Percentiles rank a stretch among this genome's conserved stretches.
These are phyloP conservation scores for Pleurostoma richardsiae DNA, from an alignment of 2,329 filamentous ascomycete species.

Conservation along the genomic window DNA sequence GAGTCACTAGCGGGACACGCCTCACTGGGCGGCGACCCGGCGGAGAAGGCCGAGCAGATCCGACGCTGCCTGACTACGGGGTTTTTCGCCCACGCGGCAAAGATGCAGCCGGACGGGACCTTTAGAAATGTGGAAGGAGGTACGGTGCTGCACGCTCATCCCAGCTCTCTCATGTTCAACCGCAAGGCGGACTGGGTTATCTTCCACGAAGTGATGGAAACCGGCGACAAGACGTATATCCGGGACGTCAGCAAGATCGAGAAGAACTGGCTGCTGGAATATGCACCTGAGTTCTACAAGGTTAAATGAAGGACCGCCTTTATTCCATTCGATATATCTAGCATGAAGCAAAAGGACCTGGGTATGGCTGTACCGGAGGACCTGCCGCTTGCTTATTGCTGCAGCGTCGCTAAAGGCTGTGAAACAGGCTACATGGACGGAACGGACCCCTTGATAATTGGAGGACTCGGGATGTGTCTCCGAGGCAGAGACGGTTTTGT, in stretches of 20 bases:
- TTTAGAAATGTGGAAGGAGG: conserved; percentile 82
- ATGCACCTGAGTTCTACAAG: conserved; percentile 78
- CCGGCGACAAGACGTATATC: conserved; percentile 81
- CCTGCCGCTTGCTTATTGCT: no score
- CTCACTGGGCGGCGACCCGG: conserved; percentile 16
- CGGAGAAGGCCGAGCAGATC: conserved; percentile 62
- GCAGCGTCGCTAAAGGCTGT: no score
- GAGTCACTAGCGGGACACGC: conserved; percentile 47
- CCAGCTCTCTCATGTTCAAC: conserved; percentile 92
- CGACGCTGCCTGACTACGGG: conserved; percentile 80
- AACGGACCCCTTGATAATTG: no score
- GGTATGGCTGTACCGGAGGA: no score
- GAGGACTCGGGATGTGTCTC: no score
- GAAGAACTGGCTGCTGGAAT: conserved; percentile 86
- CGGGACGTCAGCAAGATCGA: conserved; percentile 90
- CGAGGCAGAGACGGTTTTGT: no score
- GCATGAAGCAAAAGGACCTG: no score
- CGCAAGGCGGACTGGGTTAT: conserved; percentile 95
- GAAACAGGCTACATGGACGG: no score
- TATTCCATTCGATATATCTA: no score
- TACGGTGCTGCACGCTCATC: conserved; percentile 78
- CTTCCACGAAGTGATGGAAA: conserved; percentile 91
- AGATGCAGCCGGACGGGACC: conserved; percentile 89
- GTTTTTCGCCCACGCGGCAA: conserved; percentile 89
- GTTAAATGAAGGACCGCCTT: conserved; percentile 26